A percentile compares a stretch with the other conserved stretches of the same genome.
Evolutionary conservation across 306 rosid genomes (phyloP).

Genomic region (Corylus americana): DNA sequence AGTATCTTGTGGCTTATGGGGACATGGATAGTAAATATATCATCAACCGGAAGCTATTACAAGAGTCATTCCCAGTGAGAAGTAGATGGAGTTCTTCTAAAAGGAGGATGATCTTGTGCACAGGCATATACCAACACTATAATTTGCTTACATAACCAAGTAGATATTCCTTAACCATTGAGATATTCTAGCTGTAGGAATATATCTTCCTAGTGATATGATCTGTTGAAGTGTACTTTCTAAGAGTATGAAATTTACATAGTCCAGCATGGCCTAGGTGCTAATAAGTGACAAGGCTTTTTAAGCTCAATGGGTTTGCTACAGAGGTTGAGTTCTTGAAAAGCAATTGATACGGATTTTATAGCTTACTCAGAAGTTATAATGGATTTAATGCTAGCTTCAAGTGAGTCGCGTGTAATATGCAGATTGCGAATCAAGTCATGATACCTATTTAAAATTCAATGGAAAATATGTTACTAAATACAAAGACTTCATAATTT

Average conservation of each 20-base stretch:
- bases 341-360: neutral
- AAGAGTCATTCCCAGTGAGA: neutral
- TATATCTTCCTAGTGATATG: neutral
- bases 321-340: neutral
- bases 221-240: neutral
- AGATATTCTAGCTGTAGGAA: neutral
- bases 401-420: neutral
- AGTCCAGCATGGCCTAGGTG: neutral
- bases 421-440: neutral
- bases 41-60: too few species aligned
- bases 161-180: neutral
- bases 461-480: neutral
- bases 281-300: neutral
- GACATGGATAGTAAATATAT: neutral
- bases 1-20: neutral
- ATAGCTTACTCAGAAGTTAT: neutral
- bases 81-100: neutral
- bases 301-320: neutral
- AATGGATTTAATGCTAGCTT: neutral
- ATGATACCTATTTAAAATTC: neutral
- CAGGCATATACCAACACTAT: neutral
- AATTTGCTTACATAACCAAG: neutral
- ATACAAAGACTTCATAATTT: neutral
- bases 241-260: neutral
- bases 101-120: neutral